phyloP scores from a whole-genome alignment of 768 basidiomycete species.

The Rhizopogon rudus region DNA sequence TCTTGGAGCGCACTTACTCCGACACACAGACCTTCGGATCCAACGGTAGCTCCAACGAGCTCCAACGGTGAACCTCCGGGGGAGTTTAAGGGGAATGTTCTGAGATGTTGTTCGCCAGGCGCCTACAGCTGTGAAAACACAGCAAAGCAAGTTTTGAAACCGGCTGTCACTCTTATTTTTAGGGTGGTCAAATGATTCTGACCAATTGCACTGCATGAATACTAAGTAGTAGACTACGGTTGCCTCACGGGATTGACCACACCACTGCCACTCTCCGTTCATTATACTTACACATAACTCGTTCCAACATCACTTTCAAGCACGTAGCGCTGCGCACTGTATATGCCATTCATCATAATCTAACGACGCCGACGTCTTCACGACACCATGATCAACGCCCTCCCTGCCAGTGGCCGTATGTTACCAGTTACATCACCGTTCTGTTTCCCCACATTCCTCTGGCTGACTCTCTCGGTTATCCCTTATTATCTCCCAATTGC shows the following conservation, averaged over 20 bases:
- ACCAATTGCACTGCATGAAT: too few species aligned
- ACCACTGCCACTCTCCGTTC: background rate
- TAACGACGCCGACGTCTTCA: conserved; percentile 2
- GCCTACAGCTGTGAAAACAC: too few species aligned
- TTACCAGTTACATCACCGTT: background rate
- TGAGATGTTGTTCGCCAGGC: too few species aligned
- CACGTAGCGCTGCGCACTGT: background rate
- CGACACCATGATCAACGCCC: background rate
- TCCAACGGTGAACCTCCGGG: too few species aligned
- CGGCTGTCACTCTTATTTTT: too few species aligned
- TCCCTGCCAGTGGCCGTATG: background rate
- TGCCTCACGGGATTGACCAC: background rate
- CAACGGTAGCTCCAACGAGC: too few species aligned
- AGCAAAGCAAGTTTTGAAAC: too few species aligned
- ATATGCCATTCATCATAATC: background rate
- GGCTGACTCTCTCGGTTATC: background rate
- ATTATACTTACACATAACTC: background rate
- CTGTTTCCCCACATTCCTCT: background rate
- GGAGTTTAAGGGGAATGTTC: too few species aligned
- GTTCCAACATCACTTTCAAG: background rate
- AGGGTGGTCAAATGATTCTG: too few species aligned
- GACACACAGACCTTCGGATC: too few species aligned
- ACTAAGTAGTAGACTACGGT: too few species aligned
- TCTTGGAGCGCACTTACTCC: too few species aligned
- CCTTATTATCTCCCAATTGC: background rate